Evolutionary conservation across 2,329 filamentous ascomycete genomes (phyloP), one percentile per base, ranked within the genome.

Genomic region (Dactylellina sp.): DNA sequence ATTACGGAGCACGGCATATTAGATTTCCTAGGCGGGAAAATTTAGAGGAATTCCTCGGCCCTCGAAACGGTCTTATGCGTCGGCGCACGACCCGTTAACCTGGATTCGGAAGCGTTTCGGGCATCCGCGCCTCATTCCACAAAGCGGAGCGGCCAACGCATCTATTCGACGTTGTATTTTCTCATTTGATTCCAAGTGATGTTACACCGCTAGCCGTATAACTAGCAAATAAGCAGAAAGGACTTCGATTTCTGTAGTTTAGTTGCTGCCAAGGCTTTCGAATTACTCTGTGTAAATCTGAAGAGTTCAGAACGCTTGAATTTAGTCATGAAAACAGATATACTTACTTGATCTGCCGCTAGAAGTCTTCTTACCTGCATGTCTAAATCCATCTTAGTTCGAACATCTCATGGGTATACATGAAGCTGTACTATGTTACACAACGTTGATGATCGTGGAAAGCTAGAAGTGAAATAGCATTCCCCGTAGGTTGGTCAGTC

Each of bases 21-120:
- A 40, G 9, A 37, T 16, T 20, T 49, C 2, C 16, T 24, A 35
- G 42, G 20, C 12, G 18, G 16, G 24, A 28, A 39, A 16, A 11
- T 46, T 16, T 1, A 18, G 2, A 59, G 39, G 42, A 28, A 24
- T 37, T 53, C 20, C 18, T 14, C 12, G 12, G 2, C 14, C 39
- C 37, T 40, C 28, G 14, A 14, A 7, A 28, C n/a, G 20, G 57
- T 18, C 11, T 16, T 9, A 18, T 47, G 12, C 16, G 28, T 50
- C 57, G 14, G 46, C 55, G 24, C 52, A 46, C 24, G 25, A 16
- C 18, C 37, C 39, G 40, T 24, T 22, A 55, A 20, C 37, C 11
- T 55, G 47, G 44, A 32, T 14, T 46, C 57, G 65, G 65, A 63
- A 63, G 9, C 18, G 57, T 44, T 63, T 71, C 50, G 62, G 16